phyloP scores from a whole-genome alignment of 305 asterid species.

The Ajuga reptans region DNA sequence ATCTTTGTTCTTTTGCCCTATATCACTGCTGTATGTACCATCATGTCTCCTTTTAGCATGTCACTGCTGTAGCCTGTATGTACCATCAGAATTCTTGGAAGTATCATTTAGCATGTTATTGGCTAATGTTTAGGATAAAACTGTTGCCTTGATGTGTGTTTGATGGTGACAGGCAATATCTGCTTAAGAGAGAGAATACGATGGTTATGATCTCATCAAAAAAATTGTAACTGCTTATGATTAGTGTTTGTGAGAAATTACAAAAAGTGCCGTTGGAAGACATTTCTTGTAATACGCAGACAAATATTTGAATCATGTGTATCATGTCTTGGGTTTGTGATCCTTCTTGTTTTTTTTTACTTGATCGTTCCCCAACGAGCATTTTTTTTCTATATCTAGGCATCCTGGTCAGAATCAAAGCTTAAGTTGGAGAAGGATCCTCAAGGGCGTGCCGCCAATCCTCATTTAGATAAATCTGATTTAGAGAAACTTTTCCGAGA shows the following conservation, averaged over 20 bases:
- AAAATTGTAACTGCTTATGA: neutral
- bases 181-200: neutral
- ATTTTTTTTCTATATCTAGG: slow-evolving; percentile 38
- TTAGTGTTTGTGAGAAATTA: neutral
- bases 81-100: no score
- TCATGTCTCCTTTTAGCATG: no score
- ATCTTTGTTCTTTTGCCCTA: no score
- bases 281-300: neutral
- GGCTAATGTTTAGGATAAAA: neutral
- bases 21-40: no score
- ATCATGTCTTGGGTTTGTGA: neutral
- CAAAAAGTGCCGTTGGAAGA: neutral
- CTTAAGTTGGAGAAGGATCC: slow-evolving; percentile 94
- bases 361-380: neutral
- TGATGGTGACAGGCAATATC: neutral
- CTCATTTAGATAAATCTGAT: slow-evolving; percentile 77
- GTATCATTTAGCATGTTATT: no score
- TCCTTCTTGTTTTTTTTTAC: neutral
- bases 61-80: no score
- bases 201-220: neutral
- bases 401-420: slow-evolving; percentile 90
- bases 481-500: slow-evolving; percentile 90
- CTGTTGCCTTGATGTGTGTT: neutral
- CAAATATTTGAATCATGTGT: neutral
- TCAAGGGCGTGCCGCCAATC: slow-evolving; percentile 84